Percentiles rank a stretch among this genome's conserved stretches.
Evolutionary conservation across 2,329 filamentous ascomycete genomes (phyloP).

Genomic region (Colletotrichum salicis): DNA sequence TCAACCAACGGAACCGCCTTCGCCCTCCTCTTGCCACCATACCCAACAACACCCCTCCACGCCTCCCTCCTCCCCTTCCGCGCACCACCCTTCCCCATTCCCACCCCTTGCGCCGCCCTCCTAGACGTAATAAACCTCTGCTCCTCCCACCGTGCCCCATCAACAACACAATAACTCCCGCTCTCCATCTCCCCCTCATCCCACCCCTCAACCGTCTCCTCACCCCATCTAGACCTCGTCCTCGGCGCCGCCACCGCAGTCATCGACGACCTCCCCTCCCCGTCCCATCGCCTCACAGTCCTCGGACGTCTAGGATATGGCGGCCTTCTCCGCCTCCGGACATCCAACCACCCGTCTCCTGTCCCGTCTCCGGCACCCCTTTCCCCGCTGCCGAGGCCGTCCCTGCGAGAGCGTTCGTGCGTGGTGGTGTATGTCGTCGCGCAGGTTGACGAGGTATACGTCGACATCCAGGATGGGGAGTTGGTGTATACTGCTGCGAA

Average conservation of each 20-base stretch:
- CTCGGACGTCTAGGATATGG: slow-evolving; percentile 1
- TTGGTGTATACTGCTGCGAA: slow-evolving; percentile 18
- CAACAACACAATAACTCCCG: slow-evolving; percentile 21
- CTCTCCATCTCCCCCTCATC: slow-evolving; percentile 11
- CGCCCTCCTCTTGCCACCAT: not conserved
- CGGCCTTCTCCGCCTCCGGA: not conserved
- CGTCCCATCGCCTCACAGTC: not conserved
- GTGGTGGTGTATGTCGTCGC: slow-evolving; percentile 19
- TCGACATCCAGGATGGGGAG: slow-evolving; percentile 31
- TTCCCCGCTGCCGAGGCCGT: not conserved
- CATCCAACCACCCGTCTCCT: not conserved
- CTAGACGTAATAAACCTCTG: not conserved
- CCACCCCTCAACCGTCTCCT: slow-evolving; percentile 14
- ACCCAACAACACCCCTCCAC: not conserved
- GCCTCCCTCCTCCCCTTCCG: not conserved
- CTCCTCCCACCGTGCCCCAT: slow-evolving; percentile 28
- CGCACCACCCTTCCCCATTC: not conserved
- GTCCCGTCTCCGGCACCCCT: not conserved
- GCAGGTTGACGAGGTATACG: slow-evolving; percentile 21
- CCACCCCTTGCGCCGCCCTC: not conserved
- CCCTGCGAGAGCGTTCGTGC: slow-evolving; percentile 7
- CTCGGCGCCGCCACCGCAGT: not conserved
- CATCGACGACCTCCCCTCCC: not conserved
- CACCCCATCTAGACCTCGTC: not conserved
- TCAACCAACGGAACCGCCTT: slow-evolving; percentile 9